Conservation (phyloP, 2,329 filamentous ascomycete genomes). For the Stemphylium vesicarium region DNA sequence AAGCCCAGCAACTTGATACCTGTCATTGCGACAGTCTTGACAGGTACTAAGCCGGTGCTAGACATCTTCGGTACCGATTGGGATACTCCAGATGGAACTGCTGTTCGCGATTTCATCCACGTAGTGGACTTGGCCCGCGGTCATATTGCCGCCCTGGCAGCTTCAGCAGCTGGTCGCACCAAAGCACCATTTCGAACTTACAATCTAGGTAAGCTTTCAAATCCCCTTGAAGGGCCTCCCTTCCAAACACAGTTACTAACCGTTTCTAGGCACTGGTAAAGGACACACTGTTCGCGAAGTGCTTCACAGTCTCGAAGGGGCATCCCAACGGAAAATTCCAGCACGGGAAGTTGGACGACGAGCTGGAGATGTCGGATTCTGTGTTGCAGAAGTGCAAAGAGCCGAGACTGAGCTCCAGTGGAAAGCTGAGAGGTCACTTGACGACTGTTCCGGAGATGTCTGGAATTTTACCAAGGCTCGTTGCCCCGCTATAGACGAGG, state of each 20-base stretch:
- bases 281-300: constrained; percentile 54
- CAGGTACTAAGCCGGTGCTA: constrained; percentile 60
- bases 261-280: constrained; percentile 45
- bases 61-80: constrained; percentile 70
- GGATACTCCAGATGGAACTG: constrained; percentile 69
- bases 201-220: constrained; percentile 45
- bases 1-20: constrained; percentile 70
- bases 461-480: constrained; percentile 49
- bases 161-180: constrained; percentile 41
- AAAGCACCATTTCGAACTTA: constrained; percentile 47
- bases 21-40: constrained; percentile 67
- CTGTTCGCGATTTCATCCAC: constrained; percentile 72
- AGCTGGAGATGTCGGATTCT: constrained; percentile 52
- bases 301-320: constrained; percentile 47
- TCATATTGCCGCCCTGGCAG: constrained; percentile 65
- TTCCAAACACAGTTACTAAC: constrained; percentile 15
- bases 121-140: constrained; percentile 69
- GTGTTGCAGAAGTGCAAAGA: constrained; percentile 48
- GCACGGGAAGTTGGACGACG: constrained; percentile 47
- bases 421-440: constrained; percentile 46
- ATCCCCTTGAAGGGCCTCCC: not conserved
- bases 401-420: constrained; percentile 50
- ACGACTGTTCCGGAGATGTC: constrained; percentile 48
- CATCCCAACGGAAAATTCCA: constrained; percentile 45
- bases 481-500: constrained; percentile 17